Conservation (phyloP, 257 asterid genomes). For the Knoxia roxburghii region DNA sequence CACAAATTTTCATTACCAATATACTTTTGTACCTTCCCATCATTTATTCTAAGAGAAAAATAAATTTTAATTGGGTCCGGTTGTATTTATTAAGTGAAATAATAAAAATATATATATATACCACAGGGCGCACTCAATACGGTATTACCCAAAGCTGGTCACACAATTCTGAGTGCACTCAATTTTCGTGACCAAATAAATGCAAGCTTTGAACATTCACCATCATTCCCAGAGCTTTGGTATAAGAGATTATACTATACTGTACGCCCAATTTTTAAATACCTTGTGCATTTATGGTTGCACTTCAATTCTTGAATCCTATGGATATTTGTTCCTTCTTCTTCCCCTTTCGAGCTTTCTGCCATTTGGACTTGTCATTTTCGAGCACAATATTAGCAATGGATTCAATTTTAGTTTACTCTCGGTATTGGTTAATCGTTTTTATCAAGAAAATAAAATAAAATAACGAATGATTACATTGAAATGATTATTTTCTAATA, state of each 20-base stretch:
- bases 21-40: background rate
- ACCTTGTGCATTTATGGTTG: slow-evolving; percentile 9
- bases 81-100: slow-evolving; percentile 6
- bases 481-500: too few species aligned
- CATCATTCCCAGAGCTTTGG: slow-evolving; percentile 24
- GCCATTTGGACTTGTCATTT: background rate
- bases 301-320: slow-evolving; percentile 1
- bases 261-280: background rate
- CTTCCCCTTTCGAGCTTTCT: background rate
- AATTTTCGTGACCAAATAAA: slow-evolving; percentile 32
- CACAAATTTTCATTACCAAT: background rate
- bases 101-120: too few species aligned
- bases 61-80: slow-evolving; percentile 1
- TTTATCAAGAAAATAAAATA: too few species aligned
- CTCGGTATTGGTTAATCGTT: too few species aligned
- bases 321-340: background rate
- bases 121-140: background rate
- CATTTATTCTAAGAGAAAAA: too few species aligned
- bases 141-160: slow-evolving; percentile 17
- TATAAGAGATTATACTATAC: background rate
- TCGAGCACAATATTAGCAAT: background rate
- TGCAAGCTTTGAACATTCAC: slow-evolving; percentile 25
- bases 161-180: slow-evolving; percentile 22
- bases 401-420: too few species aligned
- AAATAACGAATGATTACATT: too few species aligned